Percentiles rank a stretch among this genome's conserved stretches.
phyloP scores from a whole-genome alignment of 768 basidiomycete genomes.

The Strobilomyces echinocephalus region DNA sequence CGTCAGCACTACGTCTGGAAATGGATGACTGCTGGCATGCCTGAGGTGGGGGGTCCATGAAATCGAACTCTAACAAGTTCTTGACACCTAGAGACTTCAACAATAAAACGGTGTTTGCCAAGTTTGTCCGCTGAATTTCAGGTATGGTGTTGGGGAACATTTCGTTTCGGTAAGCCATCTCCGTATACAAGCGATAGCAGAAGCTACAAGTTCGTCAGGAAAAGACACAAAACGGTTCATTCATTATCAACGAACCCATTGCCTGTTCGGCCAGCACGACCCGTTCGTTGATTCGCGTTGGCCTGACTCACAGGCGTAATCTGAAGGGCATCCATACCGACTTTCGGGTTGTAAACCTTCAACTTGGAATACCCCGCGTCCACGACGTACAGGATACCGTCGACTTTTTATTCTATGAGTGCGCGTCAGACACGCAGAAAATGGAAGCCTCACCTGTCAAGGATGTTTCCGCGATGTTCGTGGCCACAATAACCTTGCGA shows the following conservation, averaged over 20 bases:
- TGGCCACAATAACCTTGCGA: conserved; percentile 95
- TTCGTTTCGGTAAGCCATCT: conserved; percentile 95
- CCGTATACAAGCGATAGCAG: conserved; percentile 96
- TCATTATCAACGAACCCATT: conserved; percentile 60
- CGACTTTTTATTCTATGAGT: conserved; percentile 50
- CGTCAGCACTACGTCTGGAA: not conserved
- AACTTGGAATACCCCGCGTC: conserved; percentile 96
- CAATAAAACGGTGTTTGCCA: conserved; percentile 93
- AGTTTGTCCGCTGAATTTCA: conserved; percentile 96
- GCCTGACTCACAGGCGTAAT: conserved; percentile 99
- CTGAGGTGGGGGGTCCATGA: conserved; percentile 99
- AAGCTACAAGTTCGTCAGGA: conserved; percentile 46
- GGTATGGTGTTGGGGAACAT: conserved; percentile 95
- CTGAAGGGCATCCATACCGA: conserved; percentile 98
- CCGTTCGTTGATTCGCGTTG: conserved; percentile 93
- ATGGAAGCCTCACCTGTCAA: conserved; percentile 61
- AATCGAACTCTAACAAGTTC: conserved; percentile 96
- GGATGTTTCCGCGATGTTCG: conserved; percentile 98
- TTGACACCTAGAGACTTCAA: conserved; percentile 96
- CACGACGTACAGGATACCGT: conserved; percentile 95
- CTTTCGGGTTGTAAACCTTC: conserved; percentile 98
- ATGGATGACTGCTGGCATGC: conserved; percentile 33
- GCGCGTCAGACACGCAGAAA: not conserved
- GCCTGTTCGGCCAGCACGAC: conserved; percentile 94
- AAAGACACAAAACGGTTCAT: not conserved